Evolutionary conservation across 495 filamentous ascomycete genomes (phyloP).

Genomic region (Rostrohypoxylon terebratum): DNA sequence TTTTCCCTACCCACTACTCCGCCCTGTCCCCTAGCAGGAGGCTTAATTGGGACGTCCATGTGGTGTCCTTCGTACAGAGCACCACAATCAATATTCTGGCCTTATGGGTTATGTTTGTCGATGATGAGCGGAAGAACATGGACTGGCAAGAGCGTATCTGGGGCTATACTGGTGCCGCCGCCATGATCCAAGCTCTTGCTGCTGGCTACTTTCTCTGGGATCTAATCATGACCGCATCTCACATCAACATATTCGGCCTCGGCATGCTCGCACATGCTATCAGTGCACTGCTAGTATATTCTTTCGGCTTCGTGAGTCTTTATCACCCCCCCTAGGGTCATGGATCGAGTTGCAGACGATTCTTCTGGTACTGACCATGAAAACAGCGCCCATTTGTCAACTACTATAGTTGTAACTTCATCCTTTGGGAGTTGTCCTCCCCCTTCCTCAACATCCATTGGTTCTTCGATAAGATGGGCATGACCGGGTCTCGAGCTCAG

Average conservation of each 20-base stretch:
- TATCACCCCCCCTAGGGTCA: background rate
- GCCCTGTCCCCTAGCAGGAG: slow-evolving; percentile 73
- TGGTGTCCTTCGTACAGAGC: slow-evolving; percentile 91
- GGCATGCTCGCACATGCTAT: slow-evolving; percentile 92
- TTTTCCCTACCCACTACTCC: slow-evolving; percentile 80
- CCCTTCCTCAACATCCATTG: slow-evolving; percentile 98
- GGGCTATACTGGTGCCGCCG: slow-evolving; percentile 86
- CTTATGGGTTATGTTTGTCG: slow-evolving; percentile 83
- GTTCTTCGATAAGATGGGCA: slow-evolving; percentile 97
- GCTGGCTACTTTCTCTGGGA: slow-evolving; percentile 98
- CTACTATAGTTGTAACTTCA: slow-evolving; percentile 89
- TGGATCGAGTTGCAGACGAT: background rate
- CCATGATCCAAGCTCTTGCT: slow-evolving; percentile 85
- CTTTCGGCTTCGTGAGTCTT: slow-evolving; percentile 87
- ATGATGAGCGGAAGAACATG: slow-evolving; percentile 81
- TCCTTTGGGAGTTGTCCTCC: slow-evolving; percentile 96
- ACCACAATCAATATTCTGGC: slow-evolving; percentile 80
- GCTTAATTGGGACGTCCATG: slow-evolving; percentile 96
- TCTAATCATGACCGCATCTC: slow-evolving; percentile 74
- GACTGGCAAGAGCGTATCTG: slow-evolving; percentile 81
- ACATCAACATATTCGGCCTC: slow-evolving; percentile 84
- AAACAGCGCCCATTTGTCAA: slow-evolving; percentile 89
- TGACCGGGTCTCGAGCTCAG: slow-evolving; percentile 78
- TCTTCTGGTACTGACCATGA: background rate
- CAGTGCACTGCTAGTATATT: slow-evolving; percentile 86